Conservation (phyloP, 2,329 filamentous ascomycete species). For the Ascochyta pisi region DNA sequence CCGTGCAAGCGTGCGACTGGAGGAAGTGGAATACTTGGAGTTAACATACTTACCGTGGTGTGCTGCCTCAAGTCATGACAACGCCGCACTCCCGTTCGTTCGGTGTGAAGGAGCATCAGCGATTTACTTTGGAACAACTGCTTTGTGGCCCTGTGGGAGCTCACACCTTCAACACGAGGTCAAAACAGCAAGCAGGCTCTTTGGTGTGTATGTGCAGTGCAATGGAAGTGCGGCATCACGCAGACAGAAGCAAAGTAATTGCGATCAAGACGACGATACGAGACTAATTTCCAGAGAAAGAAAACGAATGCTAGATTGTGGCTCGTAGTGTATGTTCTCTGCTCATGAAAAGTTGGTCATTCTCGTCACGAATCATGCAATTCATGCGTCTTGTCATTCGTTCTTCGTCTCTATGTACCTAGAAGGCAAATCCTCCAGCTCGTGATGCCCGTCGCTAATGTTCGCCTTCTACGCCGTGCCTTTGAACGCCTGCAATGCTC, state of each 20-base stretch:
- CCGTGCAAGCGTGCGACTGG: too few relatives aligned
- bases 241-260: too few relatives aligned
- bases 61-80: too few relatives aligned
- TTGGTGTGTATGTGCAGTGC: too few relatives aligned
- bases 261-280: neutral
- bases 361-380: neutral
- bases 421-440: neutral
- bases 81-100: neutral
- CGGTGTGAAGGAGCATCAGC: neutral
- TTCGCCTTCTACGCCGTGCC: constrained; percentile 13
- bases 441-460: neutral
- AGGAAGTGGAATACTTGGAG: too few relatives aligned
- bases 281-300: neutral
- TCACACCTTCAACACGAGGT: neutral
- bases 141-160: neutral
- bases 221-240: too few relatives aligned
- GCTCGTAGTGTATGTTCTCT: neutral
- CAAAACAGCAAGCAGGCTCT: too few relatives aligned
- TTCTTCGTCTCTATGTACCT: neutral
- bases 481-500: constrained; percentile 18
- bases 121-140: neutral
- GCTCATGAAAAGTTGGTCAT: neutral
- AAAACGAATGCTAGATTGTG: neutral
- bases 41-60: too few relatives aligned
- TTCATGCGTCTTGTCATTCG: neutral